Evolutionary conservation across 177 flowering plant species (phyloP), one percentile per base, ranked within the genome.

Genomic region (Vitis hybrid): DNA sequence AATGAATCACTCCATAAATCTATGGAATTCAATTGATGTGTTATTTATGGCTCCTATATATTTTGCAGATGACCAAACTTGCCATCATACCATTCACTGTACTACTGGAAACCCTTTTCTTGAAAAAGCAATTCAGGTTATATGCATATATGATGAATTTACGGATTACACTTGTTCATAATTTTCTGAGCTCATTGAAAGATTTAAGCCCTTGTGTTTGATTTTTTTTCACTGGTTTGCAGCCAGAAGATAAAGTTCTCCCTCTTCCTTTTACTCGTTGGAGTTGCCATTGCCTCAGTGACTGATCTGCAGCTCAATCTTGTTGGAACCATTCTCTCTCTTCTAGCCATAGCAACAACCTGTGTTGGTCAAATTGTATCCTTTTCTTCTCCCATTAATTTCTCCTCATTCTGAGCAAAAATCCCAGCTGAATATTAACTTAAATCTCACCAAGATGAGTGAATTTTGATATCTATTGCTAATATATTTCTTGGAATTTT

Each of bases 11-110:
- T 1, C 21, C 30, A 27, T 27, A 27, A 3, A 27, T 27, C 30
- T 27, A 27, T 27, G 30, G 30, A 27, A 27, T 27, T 46, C 11
- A 21, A 2, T 49, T 46, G 14, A 56, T 54, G 62, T 54, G 21
- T 11, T 11, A 15, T 35, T 58, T 14, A 55, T 19, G n/a, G 4
- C 19, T 24, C 24, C 13, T 8, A 24, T 57, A 46, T 55, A 56
- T 69, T 63, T 65, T 77, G 80, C 97, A 94, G 94, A 95, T 95
- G 99, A 95, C 99, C n/a, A 95, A 95, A 76, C 94, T 95, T 62
- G 99, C 98, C 56, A 92, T 95, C 68, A 95, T 95, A 71, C 99
- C 99, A 70, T 95, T 93, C 81, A 95, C 99, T 13, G 98, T 95
- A 3, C 18, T 95, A 51, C 68, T 95, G 69, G 99, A 95, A 81